Evolutionary conservation across 2,329 filamentous ascomycete genomes (phyloP).

Genomic region (Aspergillus candidus): DNA sequence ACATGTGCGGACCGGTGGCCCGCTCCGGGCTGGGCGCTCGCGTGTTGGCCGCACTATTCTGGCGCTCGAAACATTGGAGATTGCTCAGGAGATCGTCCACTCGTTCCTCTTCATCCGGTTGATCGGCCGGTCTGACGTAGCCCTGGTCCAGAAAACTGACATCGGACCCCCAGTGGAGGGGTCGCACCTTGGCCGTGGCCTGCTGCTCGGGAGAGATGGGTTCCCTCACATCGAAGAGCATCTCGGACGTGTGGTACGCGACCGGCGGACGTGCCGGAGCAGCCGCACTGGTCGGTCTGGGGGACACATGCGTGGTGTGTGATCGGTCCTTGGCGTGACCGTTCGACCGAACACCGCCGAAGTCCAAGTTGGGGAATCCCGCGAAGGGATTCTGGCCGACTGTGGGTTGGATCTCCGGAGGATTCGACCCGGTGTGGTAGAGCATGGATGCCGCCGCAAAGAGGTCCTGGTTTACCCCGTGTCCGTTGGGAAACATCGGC

Average conservation of each 20-base stretch:
- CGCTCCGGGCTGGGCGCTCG: constrained; percentile 52
- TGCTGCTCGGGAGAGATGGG: constrained; percentile 31
- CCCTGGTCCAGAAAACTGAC: constrained; percentile 55
- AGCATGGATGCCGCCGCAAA: constrained; percentile 52
- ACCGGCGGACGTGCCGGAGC: constrained; percentile 20
- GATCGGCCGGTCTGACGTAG: constrained; percentile 53
- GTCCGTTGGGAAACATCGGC: constrained; percentile 19
- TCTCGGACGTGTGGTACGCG: constrained; percentile 33
- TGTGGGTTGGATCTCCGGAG: constrained; percentile 24
- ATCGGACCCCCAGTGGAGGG: constrained; percentile 63
- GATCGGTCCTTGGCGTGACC: constrained; percentile 15
- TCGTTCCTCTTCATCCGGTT: constrained; percentile 54
- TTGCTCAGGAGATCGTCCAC: constrained; percentile 52
- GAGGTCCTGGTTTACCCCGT: constrained; percentile 43
- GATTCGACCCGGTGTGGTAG: constrained; percentile 32
- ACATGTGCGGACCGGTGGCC: constrained; percentile 11
- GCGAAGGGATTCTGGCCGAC: constrained; percentile 26
- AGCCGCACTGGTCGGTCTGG: constrained; percentile 10
- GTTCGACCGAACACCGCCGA: constrained; percentile 12
- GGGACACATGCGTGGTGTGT: constrained; percentile 8
- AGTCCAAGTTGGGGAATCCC: constrained; percentile 18
- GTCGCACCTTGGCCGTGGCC: constrained; percentile 34
- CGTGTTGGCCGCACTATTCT: constrained; percentile 55
- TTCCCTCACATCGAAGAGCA: constrained; percentile 34
- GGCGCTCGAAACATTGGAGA: constrained; percentile 53